Evolutionary conservation across 306 rosid species (phyloP), one percentile per base, ranked within the genome.

Genomic region (Cicer yamashitae): DNA sequence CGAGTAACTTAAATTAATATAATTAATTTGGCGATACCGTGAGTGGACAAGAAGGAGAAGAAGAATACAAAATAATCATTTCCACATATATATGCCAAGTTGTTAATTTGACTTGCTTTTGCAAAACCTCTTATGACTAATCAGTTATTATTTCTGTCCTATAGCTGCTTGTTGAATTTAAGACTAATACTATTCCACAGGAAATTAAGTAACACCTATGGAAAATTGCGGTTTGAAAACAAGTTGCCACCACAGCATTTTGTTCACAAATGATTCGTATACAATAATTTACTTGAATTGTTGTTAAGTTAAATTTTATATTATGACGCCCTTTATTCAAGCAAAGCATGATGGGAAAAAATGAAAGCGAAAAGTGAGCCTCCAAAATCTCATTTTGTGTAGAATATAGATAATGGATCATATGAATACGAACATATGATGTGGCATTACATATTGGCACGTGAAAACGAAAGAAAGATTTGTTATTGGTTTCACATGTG

Each of bases 401-500:
- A 25, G 2, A 25, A 25, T 25, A 25, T 25, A 25, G 47, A 50
- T 10, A 65, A 66, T 46, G 70, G 75, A 50, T 72, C 68, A 80
- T 57, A 40, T 34, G 9, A 65, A 65, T 0, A 25, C 34, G 4
- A 25, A 3, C 0, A 7, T 46, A 44, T 80, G 75, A 67, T 50
- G 71, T 67, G 76, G 79, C 34, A 25, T 25, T 25, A 25, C 11
- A 57, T 50, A 53, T 64, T 45, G 57, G 11, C 52, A 54, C 45
- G 20, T 56, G 62, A 73, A 54, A 73, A 58, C 7, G 74, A 66
- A 45, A 6, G 40, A 46, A 25, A 25, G 34, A 25, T 25, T 38
- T 57, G 12, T 17, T 0, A 66, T 66, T 39, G 71, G 50, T 58
- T 80, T 80, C 71, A 80, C 66, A 58, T 48, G 34, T 25, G 34